phyloP scores from a whole-genome alignment of 768 basidiomycete species.

The Austroboletus festivus region DNA sequence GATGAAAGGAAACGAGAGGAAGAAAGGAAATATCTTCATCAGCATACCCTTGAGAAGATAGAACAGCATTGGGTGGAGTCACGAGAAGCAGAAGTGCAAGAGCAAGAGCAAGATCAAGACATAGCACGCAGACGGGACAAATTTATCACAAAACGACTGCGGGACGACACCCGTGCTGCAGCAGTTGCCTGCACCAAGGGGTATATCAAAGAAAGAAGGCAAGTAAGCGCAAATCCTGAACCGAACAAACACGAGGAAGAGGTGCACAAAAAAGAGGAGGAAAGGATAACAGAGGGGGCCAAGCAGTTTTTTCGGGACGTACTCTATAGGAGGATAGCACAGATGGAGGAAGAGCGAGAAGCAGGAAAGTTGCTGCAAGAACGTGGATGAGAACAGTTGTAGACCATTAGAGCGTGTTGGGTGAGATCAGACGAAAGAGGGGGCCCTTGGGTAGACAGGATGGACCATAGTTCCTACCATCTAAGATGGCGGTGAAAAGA shows the following conservation, averaged over 20 bases:
- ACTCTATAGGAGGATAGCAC: neutral
- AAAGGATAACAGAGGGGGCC: conserved; percentile 36
- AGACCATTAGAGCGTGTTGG: too few relatives aligned
- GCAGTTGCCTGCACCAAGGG: too few relatives aligned
- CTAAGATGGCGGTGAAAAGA: too few relatives aligned
- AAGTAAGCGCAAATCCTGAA: too few relatives aligned
- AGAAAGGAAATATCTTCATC: conserved; percentile 12
- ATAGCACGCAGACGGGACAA: neutral
- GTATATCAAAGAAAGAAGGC: too few relatives aligned
- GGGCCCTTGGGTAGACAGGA: too few relatives aligned
- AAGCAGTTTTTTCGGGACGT: neutral
- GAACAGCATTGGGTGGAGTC: neutral
- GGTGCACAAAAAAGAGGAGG: conserved; percentile 22
- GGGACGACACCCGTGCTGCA: neutral
- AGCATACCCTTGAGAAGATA: neutral
- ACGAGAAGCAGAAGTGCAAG: conserved; percentile 26
- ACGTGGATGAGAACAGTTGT: too few relatives aligned
- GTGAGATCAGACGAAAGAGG: too few relatives aligned
- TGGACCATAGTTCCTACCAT: too few relatives aligned
- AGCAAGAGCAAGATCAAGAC: conserved; percentile 2
- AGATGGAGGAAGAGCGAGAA: conserved; percentile 27
- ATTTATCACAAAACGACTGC: neutral
- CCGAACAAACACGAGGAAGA: neutral
- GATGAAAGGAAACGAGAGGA: conserved; percentile 37
- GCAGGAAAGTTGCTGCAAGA: neutral